Conservation (phyloP, 768 basidiomycete species). For the Kwoniella bestiolae region DNA sequence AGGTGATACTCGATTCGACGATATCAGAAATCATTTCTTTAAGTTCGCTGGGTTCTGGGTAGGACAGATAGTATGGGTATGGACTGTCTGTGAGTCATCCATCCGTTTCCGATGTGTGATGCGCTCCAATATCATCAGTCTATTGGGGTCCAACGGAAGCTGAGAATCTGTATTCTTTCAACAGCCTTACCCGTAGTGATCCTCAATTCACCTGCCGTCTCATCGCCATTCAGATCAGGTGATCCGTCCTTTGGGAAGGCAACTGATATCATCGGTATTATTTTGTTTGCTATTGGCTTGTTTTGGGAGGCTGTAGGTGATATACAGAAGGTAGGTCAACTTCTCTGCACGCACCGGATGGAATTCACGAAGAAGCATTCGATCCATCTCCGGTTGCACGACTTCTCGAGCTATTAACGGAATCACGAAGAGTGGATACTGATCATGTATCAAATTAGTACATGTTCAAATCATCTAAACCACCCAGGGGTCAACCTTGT, state of each 20-base stretch:
- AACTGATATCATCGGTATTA: conserved; percentile 68
- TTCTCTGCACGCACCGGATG: neutral
- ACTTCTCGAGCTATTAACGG: no score
- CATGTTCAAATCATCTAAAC: conserved; percentile 63
- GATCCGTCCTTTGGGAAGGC: conserved; percentile 66
- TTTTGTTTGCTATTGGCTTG: conserved; percentile 68
- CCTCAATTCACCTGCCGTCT: conserved; percentile 71
- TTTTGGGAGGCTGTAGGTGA: conserved; percentile 66
- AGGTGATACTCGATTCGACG: conserved; percentile 68
- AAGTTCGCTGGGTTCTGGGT: conserved; percentile 70
- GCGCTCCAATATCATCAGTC: no score
- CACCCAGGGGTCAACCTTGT: conserved; percentile 63
- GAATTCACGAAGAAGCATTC: no score
- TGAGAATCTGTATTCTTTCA: neutral
- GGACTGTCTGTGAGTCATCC: conserved; percentile 40
- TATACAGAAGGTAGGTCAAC: conserved; percentile 61
- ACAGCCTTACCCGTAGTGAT: conserved; percentile 66
- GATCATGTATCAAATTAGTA: conserved; percentile 52
- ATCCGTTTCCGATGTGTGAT: no score
- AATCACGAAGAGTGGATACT: neutral
- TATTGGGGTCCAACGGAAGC: no score
- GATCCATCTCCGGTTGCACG: no score
- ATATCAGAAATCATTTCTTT: conserved; percentile 69
- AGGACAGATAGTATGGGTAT: conserved; percentile 68
- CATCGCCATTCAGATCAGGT: conserved; percentile 59